phyloP scores from a whole-genome alignment of 2,329 filamentous ascomycete species.

The Colletotrichum sp. region DNA sequence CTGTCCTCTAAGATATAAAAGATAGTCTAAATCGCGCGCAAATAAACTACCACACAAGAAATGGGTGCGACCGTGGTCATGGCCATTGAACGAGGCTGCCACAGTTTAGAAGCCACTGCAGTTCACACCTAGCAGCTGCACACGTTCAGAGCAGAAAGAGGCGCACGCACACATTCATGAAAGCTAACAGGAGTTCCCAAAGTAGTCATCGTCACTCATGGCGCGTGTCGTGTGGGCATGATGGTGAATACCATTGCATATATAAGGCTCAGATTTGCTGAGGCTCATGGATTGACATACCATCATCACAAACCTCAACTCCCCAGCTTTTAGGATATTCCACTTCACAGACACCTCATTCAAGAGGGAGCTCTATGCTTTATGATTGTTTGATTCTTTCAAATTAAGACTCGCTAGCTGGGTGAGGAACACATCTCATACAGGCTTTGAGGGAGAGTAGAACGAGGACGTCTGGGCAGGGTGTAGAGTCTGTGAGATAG shows the following conservation, averaged over 20 bases:
- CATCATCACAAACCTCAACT: background rate
- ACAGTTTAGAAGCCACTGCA: background rate
- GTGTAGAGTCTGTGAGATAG: background rate
- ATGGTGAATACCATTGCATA: background rate
- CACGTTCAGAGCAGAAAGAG: background rate
- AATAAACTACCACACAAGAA: background rate
- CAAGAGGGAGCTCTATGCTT: rapidly evolving
- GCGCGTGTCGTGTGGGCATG: rapidly evolving
- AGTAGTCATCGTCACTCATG: rapidly evolving
- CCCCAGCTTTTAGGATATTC: rapidly evolving
- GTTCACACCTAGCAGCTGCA: background rate
- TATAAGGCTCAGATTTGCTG: rapidly evolving
- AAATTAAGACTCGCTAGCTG: background rate
- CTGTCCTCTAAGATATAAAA: background rate
- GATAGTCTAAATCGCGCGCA: background rate
- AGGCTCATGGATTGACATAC: background rate
- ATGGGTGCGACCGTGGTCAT: background rate
- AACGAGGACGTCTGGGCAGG: background rate
- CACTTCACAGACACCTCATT: background rate
- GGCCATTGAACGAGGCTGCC: background rate
- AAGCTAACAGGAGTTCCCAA: rapidly evolving
- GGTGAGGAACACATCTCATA: background rate
- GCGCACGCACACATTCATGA: rapidly evolving
- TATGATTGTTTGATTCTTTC: background rate
- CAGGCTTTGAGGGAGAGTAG: background rate